phyloP scores from a whole-genome alignment of 129 eudicot genomes.

The Silybum marianum region DNA sequence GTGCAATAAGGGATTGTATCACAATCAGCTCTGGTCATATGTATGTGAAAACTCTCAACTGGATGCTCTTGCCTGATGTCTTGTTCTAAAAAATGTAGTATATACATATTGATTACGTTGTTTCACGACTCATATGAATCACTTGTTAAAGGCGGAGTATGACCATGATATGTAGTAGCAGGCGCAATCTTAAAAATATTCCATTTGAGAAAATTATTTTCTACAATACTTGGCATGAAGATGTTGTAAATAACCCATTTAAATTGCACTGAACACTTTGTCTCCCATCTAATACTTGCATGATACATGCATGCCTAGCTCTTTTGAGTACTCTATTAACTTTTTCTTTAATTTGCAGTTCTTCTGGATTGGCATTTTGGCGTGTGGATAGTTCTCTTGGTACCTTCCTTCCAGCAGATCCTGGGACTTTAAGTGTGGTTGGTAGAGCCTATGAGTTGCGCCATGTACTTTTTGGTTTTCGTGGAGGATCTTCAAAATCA shows the following conservation, averaged over 20 bases:
- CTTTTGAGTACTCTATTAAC: slow-evolving; percentile 8
- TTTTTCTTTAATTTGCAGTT: slow-evolving; percentile 29
- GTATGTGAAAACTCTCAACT: slow-evolving; percentile 48
- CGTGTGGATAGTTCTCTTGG: slow-evolving; percentile 92
- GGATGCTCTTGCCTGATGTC: background rate
- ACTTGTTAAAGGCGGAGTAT: background rate
- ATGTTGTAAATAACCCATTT: slow-evolving; percentile 6
- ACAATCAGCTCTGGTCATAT: slow-evolving; percentile 40
- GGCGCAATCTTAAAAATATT: background rate
- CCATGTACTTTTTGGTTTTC: slow-evolving; percentile 56
- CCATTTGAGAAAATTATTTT: background rate
- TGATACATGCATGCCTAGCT: background rate
- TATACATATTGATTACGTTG: background rate
- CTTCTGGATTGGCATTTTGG: slow-evolving; percentile 71
- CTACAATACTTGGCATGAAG: background rate
- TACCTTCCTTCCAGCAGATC: slow-evolving; percentile 86
- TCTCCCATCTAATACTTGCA: background rate
- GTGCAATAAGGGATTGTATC: slow-evolving; percentile 85
- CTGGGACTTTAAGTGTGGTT: slow-evolving; percentile 44
- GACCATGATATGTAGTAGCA: background rate
- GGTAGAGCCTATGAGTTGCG: slow-evolving; percentile 83
- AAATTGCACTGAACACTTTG: background rate
- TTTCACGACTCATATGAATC: background rate
- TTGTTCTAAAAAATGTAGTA: background rate
- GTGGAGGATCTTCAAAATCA: slow-evolving; percentile 43